These are phyloP conservation scores for Elaeagnus macrophylla DNA, from an alignment of 306 rosid genomes.

Conservation along the genomic window DNA sequence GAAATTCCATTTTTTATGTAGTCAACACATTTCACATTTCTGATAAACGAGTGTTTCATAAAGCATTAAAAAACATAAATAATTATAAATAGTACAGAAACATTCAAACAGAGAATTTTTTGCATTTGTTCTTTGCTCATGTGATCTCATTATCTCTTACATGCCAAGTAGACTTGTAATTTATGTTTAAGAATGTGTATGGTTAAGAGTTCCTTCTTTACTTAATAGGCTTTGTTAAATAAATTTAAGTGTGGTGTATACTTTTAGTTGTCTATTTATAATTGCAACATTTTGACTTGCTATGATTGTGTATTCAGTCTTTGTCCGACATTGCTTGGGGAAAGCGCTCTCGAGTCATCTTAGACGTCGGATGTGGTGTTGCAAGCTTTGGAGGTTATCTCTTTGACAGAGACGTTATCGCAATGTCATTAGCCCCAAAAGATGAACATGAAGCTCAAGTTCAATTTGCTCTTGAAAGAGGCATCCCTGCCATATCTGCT, in stretches of 20 bases:
- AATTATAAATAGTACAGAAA: neutral
- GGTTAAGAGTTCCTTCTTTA: no score
- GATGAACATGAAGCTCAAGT: constrained; percentile 99
- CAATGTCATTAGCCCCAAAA: constrained; percentile 96
- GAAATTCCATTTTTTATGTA: no score
- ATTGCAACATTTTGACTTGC: constrained; percentile 2
- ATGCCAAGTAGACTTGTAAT: neutral
- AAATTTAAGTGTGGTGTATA: neutral
- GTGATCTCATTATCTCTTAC: neutral
- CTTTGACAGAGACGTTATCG: constrained; percentile 76
- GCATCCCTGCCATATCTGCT: constrained; percentile 93
- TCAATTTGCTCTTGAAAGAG: constrained; percentile 98
- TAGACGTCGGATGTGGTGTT: constrained; percentile 99
- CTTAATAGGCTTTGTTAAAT: neutral
- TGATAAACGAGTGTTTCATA: no score
- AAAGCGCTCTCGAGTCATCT: constrained; percentile 68
- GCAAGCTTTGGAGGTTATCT: constrained; percentile 98
- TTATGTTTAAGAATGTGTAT: neutral
- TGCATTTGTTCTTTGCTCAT: neutral
- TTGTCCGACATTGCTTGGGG: constrained; percentile 86
- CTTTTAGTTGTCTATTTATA: neutral
- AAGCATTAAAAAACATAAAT: neutral
- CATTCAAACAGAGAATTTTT: neutral
- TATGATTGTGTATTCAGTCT: constrained; percentile 41
- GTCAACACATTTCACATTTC: neutral